These are phyloP conservation scores for Gigaspora rosea DNA, from an alignment of 192 early-diverging fungal species.

Conservation along the genomic window DNA sequence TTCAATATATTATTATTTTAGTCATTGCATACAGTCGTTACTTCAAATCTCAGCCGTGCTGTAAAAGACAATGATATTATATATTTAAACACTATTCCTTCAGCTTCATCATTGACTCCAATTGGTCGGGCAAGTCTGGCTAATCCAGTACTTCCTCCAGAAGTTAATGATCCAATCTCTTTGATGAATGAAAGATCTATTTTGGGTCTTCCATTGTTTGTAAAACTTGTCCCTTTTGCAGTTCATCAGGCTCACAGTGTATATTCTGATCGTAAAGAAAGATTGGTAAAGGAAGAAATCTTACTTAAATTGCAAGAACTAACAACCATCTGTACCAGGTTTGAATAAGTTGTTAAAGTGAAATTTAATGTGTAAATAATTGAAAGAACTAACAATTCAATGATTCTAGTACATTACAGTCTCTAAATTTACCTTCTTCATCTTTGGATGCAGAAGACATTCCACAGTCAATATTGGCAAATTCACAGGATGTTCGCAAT, in stretches of 20 bases:
- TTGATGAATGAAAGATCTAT: slow-evolving; percentile 57
- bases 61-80: slow-evolving; percentile 93
- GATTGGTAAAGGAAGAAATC: slow-evolving; percentile 69
- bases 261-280: slow-evolving; percentile 82
- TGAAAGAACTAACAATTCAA: too few relatives aligned
- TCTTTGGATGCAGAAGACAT: slow-evolving; percentile 67
- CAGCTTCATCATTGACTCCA: slow-evolving; percentile 53
- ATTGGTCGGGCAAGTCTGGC: slow-evolving; percentile 77
- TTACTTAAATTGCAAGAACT: slow-evolving; percentile 66
- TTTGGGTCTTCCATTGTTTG: slow-evolving; percentile 76
- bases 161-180: slow-evolving; percentile 66
- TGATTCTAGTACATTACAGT: slow-evolving; percentile 57
- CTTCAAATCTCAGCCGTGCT: slow-evolving; percentile 58
- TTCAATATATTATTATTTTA: background rate
- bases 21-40: slow-evolving; percentile 51
- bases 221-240: slow-evolving; percentile 84
- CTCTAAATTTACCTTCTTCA: slow-evolving; percentile 69
- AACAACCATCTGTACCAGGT: slow-evolving; percentile 68
- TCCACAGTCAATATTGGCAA: slow-evolving; percentile 68
- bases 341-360: background rate
- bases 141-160: slow-evolving; percentile 53
- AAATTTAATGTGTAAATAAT: background rate
- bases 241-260: slow-evolving; percentile 88
- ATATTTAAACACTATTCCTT: slow-evolving; percentile 79
- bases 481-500: slow-evolving; percentile 72